These are phyloP conservation scores for Colletotrichum chlorophyti DNA, from an alignment of 2,329 filamentous ascomycete genomes.

Conservation along the genomic window DNA sequence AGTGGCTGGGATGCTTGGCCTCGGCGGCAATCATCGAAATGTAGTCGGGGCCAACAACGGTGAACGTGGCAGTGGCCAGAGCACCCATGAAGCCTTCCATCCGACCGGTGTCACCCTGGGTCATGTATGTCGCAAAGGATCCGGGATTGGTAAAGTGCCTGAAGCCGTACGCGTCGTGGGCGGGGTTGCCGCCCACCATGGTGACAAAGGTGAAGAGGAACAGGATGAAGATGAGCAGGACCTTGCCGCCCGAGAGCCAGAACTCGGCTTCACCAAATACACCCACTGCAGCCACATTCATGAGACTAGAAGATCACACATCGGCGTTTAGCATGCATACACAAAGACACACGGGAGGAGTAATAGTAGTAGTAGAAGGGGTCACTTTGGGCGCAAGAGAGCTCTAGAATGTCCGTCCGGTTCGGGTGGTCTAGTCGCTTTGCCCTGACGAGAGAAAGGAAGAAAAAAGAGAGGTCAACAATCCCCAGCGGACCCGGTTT, in stretches of 20 bases:
- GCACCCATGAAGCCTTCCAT: conserved; percentile 76
- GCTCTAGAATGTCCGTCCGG: conserved; percentile 6
- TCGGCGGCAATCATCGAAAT: conserved; percentile 73
- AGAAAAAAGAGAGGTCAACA: conserved; percentile 8
- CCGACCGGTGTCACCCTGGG: conserved; percentile 63
- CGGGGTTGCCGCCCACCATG: conserved; percentile 37
- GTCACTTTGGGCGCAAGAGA: conserved; percentile 17
- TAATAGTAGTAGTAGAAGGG: not conserved
- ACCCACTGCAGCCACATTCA: conserved; percentile 30
- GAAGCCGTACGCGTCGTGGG: conserved; percentile 34
- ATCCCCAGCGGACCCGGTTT: not conserved
- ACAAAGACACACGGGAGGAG: not conserved
- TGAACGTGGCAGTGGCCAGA: conserved; percentile 71
- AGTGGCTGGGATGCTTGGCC: conserved; percentile 67
- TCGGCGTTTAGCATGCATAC: conserved; percentile 26
- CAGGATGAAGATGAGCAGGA: conserved; percentile 64
- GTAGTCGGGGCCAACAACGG: conserved; percentile 68
- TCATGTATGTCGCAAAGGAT: conserved; percentile 24
- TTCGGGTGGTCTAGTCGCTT: conserved; percentile 16
- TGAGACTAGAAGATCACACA: conserved; percentile 27
- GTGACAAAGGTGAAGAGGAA: conserved; percentile 65
- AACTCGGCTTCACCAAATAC: conserved; percentile 64
- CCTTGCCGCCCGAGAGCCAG: conserved; percentile 62
- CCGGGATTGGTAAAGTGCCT: conserved; percentile 29
- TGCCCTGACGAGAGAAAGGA: not conserved